A percentile compares a stretch with the other conserved stretches of the same genome.
Evolutionary conservation across 1,284 basidiomycete genomes (phyloP).

Genomic region (Albatrellus sp.): DNA sequence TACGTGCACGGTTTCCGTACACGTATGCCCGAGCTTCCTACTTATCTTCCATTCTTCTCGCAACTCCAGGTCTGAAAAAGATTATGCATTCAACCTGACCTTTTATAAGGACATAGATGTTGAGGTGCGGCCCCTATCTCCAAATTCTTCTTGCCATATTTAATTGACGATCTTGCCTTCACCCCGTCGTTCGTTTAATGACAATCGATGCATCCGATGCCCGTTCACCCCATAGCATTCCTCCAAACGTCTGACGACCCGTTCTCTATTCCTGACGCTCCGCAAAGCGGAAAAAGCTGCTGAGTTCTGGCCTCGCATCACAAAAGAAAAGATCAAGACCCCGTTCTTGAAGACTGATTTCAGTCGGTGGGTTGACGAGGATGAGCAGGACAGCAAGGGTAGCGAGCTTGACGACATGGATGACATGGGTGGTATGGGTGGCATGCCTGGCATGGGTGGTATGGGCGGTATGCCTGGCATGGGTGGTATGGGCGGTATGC

Average conservation of each 20-base stretch:
- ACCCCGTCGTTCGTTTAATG: conserved; percentile 2
- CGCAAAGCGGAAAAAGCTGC: conserved; percentile 67
- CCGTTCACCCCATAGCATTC: conserved; percentile 39
- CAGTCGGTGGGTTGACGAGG: conserved; percentile 89
- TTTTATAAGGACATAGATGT: conserved; percentile 65
- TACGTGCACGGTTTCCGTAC: conserved; percentile 23
- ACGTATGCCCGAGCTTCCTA: not conserved
- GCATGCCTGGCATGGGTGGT: conserved; percentile 32
- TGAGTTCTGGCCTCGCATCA: conserved; percentile 86
- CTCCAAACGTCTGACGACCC: conserved; percentile 46
- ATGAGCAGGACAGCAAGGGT: conserved; percentile 70
- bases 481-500: conserved; percentile 17
- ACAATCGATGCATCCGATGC: conserved; percentile 7
- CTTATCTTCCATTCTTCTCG: conserved; percentile 7
- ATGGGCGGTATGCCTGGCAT: conserved; percentile 25
- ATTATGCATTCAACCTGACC: conserved; percentile 64
- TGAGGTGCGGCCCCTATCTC: conserved; percentile 35
- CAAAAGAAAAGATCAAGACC: conserved; percentile 73
- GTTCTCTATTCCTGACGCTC: conserved; percentile 54
- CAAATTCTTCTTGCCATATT: conserved; percentile 1
- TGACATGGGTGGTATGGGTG: conserved; percentile 30
- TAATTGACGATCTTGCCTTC: not conserved
- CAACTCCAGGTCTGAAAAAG: conserved; percentile 33
- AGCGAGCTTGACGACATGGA: conserved; percentile 30
- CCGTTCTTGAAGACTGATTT: conserved; percentile 87